Evolutionary conservation across 805 yeast genomes (phyloP), one percentile per base, ranked within the genome.

Genomic region (Lipomyces anomalus): DNA sequence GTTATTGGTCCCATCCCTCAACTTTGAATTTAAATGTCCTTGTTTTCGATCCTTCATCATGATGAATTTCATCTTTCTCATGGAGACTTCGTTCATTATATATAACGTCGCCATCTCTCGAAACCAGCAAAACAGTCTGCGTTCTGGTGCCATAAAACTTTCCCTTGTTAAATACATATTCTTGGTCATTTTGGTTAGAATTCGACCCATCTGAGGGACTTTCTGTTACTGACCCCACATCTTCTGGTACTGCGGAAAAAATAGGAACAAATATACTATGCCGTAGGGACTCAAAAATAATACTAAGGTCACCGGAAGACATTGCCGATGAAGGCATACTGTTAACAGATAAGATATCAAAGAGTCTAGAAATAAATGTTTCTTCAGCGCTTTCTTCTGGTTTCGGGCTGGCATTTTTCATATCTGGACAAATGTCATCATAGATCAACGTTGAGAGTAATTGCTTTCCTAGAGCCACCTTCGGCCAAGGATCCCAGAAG

Each of bases 101-200:
- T 40, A 74, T 73, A 18, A 83, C 64, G 30, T 65, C 46, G 57
- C 84, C 71, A 33, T 58, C 47, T 32, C 69, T 72, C 57, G 76
- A 78, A 6, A 84, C 70, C 20, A 85, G 56, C 3, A 87, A 70
- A 1, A 87, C 74, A 0, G 95, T 86, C 61, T 88, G 95, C 0
- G 95, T 84, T 44, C 96, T 67, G 0, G 97, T 88, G 0, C 96
- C 96, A 60, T 87, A 89, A 57, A 70, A 79, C 20, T 68, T 63
- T 0, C 87, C 86, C 13, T 70, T 64, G n/a, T 63, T 29, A 56
- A 44, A 50, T 16, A 22, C 17, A 20, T 50, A 50, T n/a, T n/a
- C n/a, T n/a, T n/a, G n/a, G n/a, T n/a, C n/a, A n/a, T n/a, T n/a
- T n/a, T n/a, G n/a, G n/a, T n/a, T n/a, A n/a, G n/a, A n/a, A n/a